These are phyloP conservation scores for Colletotrichum melonis DNA, from an alignment of 2,329 filamentous ascomycete genomes.

Conservation along the genomic window DNA sequence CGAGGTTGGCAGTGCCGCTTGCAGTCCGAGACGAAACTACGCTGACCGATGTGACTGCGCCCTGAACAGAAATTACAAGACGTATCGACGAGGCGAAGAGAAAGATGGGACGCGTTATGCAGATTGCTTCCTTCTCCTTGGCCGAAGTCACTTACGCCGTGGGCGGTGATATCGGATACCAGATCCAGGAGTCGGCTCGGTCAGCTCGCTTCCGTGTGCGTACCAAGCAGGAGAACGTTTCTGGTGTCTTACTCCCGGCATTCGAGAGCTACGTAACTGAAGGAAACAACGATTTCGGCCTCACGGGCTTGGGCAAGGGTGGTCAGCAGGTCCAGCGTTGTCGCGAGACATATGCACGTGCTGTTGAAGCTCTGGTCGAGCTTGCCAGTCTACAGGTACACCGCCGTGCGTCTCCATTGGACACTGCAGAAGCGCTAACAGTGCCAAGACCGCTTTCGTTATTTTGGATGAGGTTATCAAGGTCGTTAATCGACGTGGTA, in stretches of 20 bases:
- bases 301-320: constrained; percentile 96
- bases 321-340: constrained; percentile 97
- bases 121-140: constrained; percentile 96
- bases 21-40: background rate
- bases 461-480: constrained; percentile 99
- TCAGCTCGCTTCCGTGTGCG: constrained; percentile 91
- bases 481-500: constrained; percentile 94
- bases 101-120: constrained; percentile 99
- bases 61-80: constrained; percentile 82
- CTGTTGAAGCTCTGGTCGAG: constrained; percentile 95
- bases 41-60: constrained; percentile 1
- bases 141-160: constrained; percentile 98
- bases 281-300: constrained; percentile 92
- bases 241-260: constrained; percentile 90
- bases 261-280: constrained; percentile 94
- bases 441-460: constrained; percentile 86
- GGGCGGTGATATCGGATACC: constrained; percentile 94
- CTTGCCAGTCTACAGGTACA: constrained; percentile 86
- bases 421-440: constrained; percentile 11
- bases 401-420: background rate
- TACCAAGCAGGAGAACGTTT: constrained; percentile 98
- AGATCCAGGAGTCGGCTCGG: constrained; percentile 96
- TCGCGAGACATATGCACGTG: constrained; percentile 93
- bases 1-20: constrained; percentile 69
- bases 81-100: constrained; percentile 99